Base-by-base conservation (phyloP, 805 yeast species). In the Ascoidea asiatica region DNA sequence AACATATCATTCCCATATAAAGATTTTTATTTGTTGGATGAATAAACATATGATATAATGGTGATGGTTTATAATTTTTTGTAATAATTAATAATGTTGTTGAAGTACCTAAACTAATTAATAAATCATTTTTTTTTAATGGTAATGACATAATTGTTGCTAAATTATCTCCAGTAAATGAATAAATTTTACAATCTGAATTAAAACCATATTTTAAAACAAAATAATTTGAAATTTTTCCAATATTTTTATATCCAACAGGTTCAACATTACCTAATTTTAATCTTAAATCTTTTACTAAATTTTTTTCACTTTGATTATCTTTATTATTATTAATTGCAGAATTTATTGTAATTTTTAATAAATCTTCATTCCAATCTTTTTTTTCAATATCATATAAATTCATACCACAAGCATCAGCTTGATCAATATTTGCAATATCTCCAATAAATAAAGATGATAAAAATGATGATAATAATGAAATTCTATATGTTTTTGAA, bases 371-470 rank as follows among this genome's bases (percentile, higher is more conserved):
- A 55, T 77, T 69, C 67, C 75, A 87, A 18, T 67, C 58, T 29
- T 69, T 65, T 8, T 72, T 64, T n/a, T 64, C 50, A 38, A 88
- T 72, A 59, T 85, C 89, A 65, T 85, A 87, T 41, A 88, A 55
- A 54, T 89, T 89, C 92, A 87, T 87, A 8, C 97, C 97, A 63
- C 96, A 86, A 1, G 85, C 95, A 61, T 89, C 97, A 13, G 86
- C 77, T 53, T 81, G 80, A 52, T 88, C 97, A 46, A 86, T 64
- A 2, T 72, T 69, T 3, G 81, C 69, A 39, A 83, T 65, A 44
- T 66, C 53, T 7, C 94, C 94, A 38, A 79, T 61, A 23, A 89
- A 66, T 11, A 89, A 64, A 22, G 86, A 74, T 5, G 90, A 79
- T 29, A 87, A 63, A 55, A 88, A 88, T 44, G 81, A 77, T 1